Conservation (phyloP, 2,329 filamentous ascomycete species). For the Epichloe uncinata region DNA sequence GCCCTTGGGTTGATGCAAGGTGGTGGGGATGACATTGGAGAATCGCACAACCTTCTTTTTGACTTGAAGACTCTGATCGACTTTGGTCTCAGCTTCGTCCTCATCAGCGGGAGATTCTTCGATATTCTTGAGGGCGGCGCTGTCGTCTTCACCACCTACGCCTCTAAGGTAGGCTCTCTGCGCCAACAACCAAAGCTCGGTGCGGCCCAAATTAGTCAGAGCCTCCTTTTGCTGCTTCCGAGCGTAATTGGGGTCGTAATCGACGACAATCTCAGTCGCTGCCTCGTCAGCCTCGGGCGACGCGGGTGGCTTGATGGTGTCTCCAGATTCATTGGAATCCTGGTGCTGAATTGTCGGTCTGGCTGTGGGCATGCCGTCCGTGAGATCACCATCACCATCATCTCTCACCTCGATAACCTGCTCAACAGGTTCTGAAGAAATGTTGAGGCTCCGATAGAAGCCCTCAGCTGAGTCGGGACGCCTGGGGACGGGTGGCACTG, state of each 20-base stretch:
- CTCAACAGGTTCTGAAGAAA: constrained; percentile 42
- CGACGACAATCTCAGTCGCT: constrained; percentile 50
- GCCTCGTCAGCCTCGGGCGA: constrained; percentile 34
- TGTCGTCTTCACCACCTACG: constrained; percentile 36
- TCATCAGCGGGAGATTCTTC: constrained; percentile 21
- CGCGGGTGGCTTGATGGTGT: constrained; percentile 21
- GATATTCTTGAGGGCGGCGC: constrained; percentile 24
- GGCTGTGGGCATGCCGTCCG: constrained; percentile 55
- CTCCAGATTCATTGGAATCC: constrained; percentile 18
- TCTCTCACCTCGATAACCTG: constrained; percentile 47
- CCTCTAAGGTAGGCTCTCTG: constrained; percentile 67
- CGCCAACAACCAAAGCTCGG: constrained; percentile 71
- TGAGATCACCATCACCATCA: constrained; percentile 28
- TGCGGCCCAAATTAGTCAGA: constrained; percentile 67
- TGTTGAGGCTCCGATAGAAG: constrained; percentile 25
- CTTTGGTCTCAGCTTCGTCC: constrained; percentile 13
- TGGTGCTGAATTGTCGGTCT: constrained; percentile 29
- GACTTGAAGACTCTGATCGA: constrained; percentile 13
- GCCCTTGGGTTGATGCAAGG: constrained; percentile 32
- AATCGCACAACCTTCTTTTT: constrained; percentile 69
- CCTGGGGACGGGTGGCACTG: constrained; percentile 22
- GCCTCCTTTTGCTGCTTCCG: constrained; percentile 58
- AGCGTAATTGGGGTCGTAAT: constrained; percentile 65
- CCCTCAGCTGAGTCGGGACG: constrained; percentile 24
- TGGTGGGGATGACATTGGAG: constrained; percentile 37